A percentile compares a stretch with the other conserved stretches of the same genome.
Conservation (phyloP, 768 basidiomycete genomes). For the Rhodotorula kratochvilovae region DNA sequence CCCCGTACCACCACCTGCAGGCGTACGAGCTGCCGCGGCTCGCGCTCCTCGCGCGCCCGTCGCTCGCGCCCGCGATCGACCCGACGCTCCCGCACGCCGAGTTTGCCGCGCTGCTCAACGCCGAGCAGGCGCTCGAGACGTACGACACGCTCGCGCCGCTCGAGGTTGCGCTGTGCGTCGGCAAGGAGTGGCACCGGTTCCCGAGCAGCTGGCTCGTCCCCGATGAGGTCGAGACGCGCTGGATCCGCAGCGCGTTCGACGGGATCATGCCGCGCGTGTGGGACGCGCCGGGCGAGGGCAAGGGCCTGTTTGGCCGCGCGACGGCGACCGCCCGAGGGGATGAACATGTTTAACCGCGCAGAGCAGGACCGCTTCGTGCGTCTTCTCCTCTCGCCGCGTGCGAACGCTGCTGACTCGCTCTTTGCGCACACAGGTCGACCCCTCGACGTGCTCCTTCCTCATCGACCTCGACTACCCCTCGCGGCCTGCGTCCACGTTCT, state of each 20-base stretch:
- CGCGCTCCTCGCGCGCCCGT: slow-evolving; percentile 27
- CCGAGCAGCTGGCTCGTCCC: slow-evolving; percentile 85
- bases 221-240: slow-evolving; percentile 72
- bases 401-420: slow-evolving; percentile 7
- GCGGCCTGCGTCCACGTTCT: slow-evolving; percentile 51
- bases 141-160: slow-evolving; percentile 64
- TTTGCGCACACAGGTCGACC: slow-evolving; percentile 63
- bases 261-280: slow-evolving; percentile 86
- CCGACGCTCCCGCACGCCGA: slow-evolving; percentile 32
- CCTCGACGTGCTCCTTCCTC: slow-evolving; percentile 76
- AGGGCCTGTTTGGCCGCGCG: slow-evolving; percentile 34
- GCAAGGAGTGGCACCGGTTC: slow-evolving; percentile 95
- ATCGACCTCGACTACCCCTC: slow-evolving; percentile 82
- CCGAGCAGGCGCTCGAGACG: slow-evolving; percentile 55
- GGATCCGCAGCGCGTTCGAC: slow-evolving; percentile 85
- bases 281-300: slow-evolving; percentile 50
- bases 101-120: slow-evolving; percentile 48
- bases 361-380: slow-evolving; percentile 72
- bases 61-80: slow-evolving; percentile 61
- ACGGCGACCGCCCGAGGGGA: slow-evolving; percentile 54
- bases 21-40: slow-evolving; percentile 72
- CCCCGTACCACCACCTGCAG: slow-evolving; percentile 67
- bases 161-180: slow-evolving; percentile 72
- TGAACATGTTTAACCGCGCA: slow-evolving; percentile 87
- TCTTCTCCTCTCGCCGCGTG: slow-evolving; percentile 7